phyloP scores from a whole-genome alignment of 2,329 filamentous ascomycete species.

The Diaporthe eres region DNA sequence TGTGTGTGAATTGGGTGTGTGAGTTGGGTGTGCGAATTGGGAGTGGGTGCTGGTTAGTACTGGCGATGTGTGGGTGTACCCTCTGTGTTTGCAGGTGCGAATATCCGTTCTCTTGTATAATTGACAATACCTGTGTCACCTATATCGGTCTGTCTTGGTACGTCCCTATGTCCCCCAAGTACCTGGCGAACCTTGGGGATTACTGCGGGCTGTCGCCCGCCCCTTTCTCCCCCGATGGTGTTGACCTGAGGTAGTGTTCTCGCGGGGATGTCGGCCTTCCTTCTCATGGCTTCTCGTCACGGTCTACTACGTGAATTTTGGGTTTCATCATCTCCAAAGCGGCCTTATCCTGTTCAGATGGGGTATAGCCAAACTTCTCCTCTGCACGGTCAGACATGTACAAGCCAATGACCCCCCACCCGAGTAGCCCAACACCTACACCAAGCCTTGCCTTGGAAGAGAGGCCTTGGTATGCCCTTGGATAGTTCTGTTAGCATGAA shows the following conservation, averaged over 20 bases:
- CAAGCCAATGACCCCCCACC: slow-evolving; percentile 82
- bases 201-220: not conserved
- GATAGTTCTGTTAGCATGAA: slow-evolving; percentile 15
- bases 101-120: not conserved
- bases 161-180: not conserved
- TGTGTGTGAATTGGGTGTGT: too few species aligned
- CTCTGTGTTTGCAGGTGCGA: too few species aligned
- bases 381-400: slow-evolving; percentile 81
- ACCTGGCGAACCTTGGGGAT: not conserved
- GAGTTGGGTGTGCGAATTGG: too few species aligned
- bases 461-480: slow-evolving; percentile 79
- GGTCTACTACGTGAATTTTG: slow-evolving; percentile 73
- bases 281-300: slow-evolving; percentile 48
- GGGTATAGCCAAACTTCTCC: slow-evolving; percentile 78
- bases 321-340: slow-evolving; percentile 74
- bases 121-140: too few species aligned
- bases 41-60: too few species aligned
- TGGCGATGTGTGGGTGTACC: too few species aligned
- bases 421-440: slow-evolving; percentile 81
- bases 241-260: not conserved
- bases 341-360: slow-evolving; percentile 81
- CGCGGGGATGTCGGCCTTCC: not conserved
- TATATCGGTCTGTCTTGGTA: not conserved
- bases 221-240: too few species aligned
- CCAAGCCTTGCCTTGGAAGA: slow-evolving; percentile 77